Conservation (phyloP, 164 flowering plant genomes). For the Santalum album region DNA sequence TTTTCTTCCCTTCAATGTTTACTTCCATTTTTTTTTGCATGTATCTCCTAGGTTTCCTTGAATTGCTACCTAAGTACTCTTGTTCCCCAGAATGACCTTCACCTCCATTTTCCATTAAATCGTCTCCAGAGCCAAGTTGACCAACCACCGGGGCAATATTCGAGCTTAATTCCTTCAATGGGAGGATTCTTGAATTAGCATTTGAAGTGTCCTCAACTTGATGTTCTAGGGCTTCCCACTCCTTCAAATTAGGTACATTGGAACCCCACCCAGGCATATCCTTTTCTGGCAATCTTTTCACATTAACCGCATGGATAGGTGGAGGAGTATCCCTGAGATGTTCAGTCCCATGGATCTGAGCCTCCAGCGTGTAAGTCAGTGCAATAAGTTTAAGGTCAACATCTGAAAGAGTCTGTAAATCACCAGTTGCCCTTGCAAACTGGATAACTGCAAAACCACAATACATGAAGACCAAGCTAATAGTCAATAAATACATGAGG, state of each 20-base stretch:
- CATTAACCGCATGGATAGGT: constrained; percentile 63
- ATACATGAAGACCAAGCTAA: background rate
- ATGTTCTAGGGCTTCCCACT: constrained; percentile 92
- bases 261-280: constrained; percentile 97
- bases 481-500: background rate
- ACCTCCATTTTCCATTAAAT: constrained; percentile 19
- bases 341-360: constrained; percentile 71
- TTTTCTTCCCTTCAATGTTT: constrained; percentile 71
- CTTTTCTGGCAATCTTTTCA: constrained; percentile 72
- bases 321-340: constrained; percentile 81
- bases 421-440: constrained; percentile 94
- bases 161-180: constrained; percentile 61
- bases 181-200: constrained; percentile 58
- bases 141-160: constrained; percentile 31
- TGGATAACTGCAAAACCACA: constrained; percentile 40
- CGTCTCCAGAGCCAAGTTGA: constrained; percentile 18
- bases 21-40: constrained; percentile 49
- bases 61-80: constrained; percentile 22
- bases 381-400: constrained; percentile 95
- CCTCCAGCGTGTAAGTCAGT: constrained; percentile 74
- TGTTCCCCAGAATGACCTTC: constrained; percentile 27
- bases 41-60: constrained; percentile 25
- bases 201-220: constrained; percentile 29
- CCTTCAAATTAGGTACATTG: constrained; percentile 86
- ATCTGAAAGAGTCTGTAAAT: constrained; percentile 87